Evolutionary conservation across 2,329 filamentous ascomycete species (phyloP).

Genomic region (Blastomyces parvus): DNA sequence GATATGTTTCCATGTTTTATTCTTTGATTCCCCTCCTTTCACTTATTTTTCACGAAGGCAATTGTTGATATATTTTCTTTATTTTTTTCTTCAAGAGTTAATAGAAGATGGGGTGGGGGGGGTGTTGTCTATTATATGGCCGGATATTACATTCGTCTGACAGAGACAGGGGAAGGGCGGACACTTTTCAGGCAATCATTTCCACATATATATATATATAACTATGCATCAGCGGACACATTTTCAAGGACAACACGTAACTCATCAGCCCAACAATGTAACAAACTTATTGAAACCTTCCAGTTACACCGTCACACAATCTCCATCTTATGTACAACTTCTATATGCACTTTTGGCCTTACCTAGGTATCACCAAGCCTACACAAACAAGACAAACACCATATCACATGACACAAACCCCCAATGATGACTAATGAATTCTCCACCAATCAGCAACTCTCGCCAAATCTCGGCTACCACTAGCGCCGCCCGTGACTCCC

Average conservation of each 20-base stretch:
- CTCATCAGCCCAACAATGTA: background rate
- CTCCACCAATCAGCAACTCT: background rate
- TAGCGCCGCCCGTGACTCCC: conserved; percentile 11
- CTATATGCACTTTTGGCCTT: too few species aligned
- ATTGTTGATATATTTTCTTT: background rate
- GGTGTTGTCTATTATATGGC: too few species aligned
- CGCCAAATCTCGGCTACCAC: conserved; percentile 7
- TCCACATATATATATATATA: background rate
- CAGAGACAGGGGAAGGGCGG: too few species aligned
- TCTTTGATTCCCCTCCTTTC: background rate
- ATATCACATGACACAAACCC: background rate
- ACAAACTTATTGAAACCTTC: too few species aligned
- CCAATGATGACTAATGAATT: background rate
- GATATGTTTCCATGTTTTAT: background rate
- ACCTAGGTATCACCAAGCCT: too few species aligned
- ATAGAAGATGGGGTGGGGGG: too few species aligned
- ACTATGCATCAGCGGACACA: background rate
- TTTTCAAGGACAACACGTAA: background rate
- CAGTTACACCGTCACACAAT: too few species aligned
- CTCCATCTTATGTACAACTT: too few species aligned
- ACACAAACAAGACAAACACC: too few species aligned
- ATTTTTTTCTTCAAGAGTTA: too few species aligned
- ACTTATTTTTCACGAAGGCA: background rate
- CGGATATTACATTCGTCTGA: too few species aligned
- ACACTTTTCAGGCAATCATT: too few species aligned